These are phyloP conservation scores for Tetracladium marchalianum DNA, from an alignment of 495 filamentous ascomycete genomes.

Conservation along the genomic window DNA sequence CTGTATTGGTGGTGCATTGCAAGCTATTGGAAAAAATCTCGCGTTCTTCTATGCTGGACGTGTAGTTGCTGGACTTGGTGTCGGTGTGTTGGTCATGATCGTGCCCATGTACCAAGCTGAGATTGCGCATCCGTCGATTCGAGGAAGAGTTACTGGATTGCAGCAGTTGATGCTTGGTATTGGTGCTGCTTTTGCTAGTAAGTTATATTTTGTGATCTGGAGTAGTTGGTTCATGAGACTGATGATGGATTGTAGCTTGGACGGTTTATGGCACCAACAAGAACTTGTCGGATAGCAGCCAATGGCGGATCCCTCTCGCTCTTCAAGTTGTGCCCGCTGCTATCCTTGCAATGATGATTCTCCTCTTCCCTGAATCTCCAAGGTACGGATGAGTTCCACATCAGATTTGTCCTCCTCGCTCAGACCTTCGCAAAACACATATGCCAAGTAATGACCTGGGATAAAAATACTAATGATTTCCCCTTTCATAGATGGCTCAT, in stretches of 20 bases:
- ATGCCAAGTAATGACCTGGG: too few relatives aligned
- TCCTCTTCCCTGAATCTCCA: slow-evolving; percentile 23
- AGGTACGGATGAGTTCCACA: too few relatives aligned
- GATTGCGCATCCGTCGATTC: slow-evolving; percentile 42
- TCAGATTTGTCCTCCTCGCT: too few relatives aligned
- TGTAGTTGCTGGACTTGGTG: slow-evolving; percentile 41
- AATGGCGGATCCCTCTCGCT: slow-evolving; percentile 45
- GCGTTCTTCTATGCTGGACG: slow-evolving; percentile 28
- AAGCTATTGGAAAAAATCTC: slow-evolving; percentile 27
- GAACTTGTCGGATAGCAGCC: slow-evolving; percentile 8
- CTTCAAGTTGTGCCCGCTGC: slow-evolving; percentile 37
- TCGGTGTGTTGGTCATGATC: slow-evolving; percentile 41
- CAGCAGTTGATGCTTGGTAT: slow-evolving; percentile 14
- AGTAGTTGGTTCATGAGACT: background rate
- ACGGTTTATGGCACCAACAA: slow-evolving; percentile 33
- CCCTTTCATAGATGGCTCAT: slow-evolving; percentile 43
- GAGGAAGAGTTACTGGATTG: slow-evolving; percentile 34
- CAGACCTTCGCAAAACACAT: too few relatives aligned
- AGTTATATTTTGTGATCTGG: background rate
- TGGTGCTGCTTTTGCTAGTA: slow-evolving; percentile 29
- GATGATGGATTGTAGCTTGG: slow-evolving; percentile 28
- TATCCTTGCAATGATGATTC: slow-evolving; percentile 34
- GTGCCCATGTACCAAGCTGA: slow-evolving; percentile 35
- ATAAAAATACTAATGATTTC: too few relatives aligned
- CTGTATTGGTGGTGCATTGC: slow-evolving; percentile 26